Percentiles rank a stretch among this genome's conserved stretches.
Conservation (phyloP, 805 yeast species). For the Naumovozyma castellii region DNA sequence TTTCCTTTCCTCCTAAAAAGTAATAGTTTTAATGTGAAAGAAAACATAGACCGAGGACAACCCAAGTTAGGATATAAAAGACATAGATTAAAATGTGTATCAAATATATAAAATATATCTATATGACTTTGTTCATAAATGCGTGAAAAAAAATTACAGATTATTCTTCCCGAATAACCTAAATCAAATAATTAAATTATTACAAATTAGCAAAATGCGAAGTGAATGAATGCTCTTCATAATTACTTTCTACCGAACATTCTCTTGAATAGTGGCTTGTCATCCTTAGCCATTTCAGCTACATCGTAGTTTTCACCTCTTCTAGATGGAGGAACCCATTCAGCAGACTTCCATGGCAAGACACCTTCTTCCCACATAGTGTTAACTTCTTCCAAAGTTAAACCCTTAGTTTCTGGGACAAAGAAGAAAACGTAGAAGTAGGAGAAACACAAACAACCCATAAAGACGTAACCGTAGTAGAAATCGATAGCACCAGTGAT, state of each 20-base stretch:
- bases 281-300: slow-evolving; percentile 17
- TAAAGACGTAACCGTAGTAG: slow-evolving; percentile 51
- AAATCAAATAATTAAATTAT: no score
- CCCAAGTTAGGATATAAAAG: no score
- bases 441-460: slow-evolving; percentile 43
- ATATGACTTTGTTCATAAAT: neutral
- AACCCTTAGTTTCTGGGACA: slow-evolving; percentile 67
- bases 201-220: neutral
- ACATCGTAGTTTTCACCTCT: slow-evolving; percentile 19
- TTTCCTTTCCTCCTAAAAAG: no score
- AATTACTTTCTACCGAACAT: slow-evolving; percentile 3
- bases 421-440: slow-evolving; percentile 57
- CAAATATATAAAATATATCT: no score
- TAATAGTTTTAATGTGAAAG: no score
- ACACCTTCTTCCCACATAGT: slow-evolving; percentile 38
- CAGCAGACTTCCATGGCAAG: slow-evolving; percentile 36
- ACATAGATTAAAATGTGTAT: neutral
- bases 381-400: slow-evolving; percentile 71
- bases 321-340: slow-evolving; percentile 41
- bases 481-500: slow-evolving; percentile 55
- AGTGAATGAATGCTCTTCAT: neutral
- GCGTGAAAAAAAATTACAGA: neutral
- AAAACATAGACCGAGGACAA: no score
- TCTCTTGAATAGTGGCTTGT: slow-evolving; percentile 18
- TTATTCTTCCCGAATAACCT: no score